Conservation (phyloP, 768 basidiomycete species). For the Xerocomellus chrysenteron region DNA sequence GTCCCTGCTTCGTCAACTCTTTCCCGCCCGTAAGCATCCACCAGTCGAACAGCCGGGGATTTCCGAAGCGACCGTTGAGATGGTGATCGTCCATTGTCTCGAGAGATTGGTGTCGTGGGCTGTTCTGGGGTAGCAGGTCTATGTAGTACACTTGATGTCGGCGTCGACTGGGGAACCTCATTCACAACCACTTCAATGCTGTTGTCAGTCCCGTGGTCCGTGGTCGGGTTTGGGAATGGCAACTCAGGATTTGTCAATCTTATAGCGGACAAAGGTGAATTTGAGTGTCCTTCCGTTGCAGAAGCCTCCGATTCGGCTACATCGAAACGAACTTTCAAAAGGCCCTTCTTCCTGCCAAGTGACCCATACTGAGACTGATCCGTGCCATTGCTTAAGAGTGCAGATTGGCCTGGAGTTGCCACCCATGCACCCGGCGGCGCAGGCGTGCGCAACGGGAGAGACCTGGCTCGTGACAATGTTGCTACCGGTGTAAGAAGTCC, state of each 20-base stretch:
- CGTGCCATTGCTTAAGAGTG: slow-evolving; percentile 9
- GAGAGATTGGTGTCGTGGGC: slow-evolving; percentile 24
- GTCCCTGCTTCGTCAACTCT: slow-evolving; percentile 20
- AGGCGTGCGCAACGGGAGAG: slow-evolving; percentile 55
- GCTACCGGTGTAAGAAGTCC: slow-evolving; percentile 42
- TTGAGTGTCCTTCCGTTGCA: slow-evolving; percentile 26
- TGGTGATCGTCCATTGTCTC: slow-evolving; percentile 22
- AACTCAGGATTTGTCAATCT: slow-evolving; percentile 24
- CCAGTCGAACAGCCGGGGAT: slow-evolving; percentile 55
- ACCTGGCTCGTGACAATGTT: slow-evolving; percentile 49
- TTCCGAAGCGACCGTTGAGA: slow-evolving; percentile 42
- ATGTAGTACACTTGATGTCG: neutral
- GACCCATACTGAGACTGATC: slow-evolving; percentile 36
- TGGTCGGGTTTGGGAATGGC: slow-evolving; percentile 4
- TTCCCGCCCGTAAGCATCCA: slow-evolving; percentile 71
- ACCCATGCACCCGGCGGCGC: slow-evolving; percentile 71
- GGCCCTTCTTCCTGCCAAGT: slow-evolving; percentile 47
- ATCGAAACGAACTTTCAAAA: slow-evolving; percentile 75
- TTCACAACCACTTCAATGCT: slow-evolving; percentile 1
- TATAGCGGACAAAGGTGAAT: slow-evolving; percentile 30
- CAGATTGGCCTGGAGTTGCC: slow-evolving; percentile 48
- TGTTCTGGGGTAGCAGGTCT: slow-evolving; percentile 24
- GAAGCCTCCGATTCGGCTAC: slow-evolving; percentile 37
- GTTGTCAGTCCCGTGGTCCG: slow-evolving; percentile 7
- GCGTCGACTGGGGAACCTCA: neutral